A percentile compares a stretch with the other conserved stretches of the same genome.
These are phyloP conservation scores for Turnera subulata DNA, from an alignment of 345 rosid species.

Conservation along the genomic window DNA sequence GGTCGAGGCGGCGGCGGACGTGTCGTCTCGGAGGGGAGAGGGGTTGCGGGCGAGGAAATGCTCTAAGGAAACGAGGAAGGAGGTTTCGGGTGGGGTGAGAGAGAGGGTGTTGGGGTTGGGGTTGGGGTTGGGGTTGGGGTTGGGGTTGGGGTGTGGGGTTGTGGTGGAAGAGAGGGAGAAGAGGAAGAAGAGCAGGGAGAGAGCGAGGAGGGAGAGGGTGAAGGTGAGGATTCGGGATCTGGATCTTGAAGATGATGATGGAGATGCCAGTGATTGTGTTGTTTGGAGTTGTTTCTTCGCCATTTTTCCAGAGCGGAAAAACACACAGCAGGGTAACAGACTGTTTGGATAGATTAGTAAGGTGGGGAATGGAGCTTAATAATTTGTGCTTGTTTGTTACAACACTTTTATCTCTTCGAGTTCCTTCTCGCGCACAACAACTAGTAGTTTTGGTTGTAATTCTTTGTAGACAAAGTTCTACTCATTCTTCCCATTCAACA, in stretches of 20 bases:
- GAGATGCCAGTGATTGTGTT: not conserved
- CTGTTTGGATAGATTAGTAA: too few species aligned
- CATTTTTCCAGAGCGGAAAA: slow-evolving; percentile 21
- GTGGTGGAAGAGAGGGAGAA: slow-evolving; percentile 27
- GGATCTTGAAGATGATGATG: slow-evolving; percentile 24
- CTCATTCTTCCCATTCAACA: too few species aligned
- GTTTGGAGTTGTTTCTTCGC: slow-evolving; percentile 28
- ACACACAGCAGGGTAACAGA: too few species aligned
- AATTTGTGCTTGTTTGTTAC: too few species aligned
- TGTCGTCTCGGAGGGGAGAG: slow-evolving; percentile 37
- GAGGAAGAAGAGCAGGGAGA: slow-evolving; percentile 21
- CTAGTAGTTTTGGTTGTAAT: too few species aligned
- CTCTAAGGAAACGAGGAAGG: slow-evolving; percentile 71
- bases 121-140: not conserved
- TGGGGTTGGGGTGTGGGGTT: not conserved
- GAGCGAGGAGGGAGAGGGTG: slow-evolving; percentile 25
- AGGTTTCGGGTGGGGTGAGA: slow-evolving; percentile 39
- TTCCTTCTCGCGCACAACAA: too few species aligned
- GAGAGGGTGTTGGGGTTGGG: not conserved
- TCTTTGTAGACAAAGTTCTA: too few species aligned
- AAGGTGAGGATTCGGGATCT: slow-evolving; percentile 40
- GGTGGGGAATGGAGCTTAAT: too few species aligned
- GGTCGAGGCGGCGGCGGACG: slow-evolving; percentile 17
- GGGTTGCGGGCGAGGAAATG: slow-evolving; percentile 41
- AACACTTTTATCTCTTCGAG: too few species aligned